These are phyloP conservation scores for Escovopsis sp. DNA, from an alignment of 2,329 filamentous ascomycete species.

Conservation along the genomic window DNA sequence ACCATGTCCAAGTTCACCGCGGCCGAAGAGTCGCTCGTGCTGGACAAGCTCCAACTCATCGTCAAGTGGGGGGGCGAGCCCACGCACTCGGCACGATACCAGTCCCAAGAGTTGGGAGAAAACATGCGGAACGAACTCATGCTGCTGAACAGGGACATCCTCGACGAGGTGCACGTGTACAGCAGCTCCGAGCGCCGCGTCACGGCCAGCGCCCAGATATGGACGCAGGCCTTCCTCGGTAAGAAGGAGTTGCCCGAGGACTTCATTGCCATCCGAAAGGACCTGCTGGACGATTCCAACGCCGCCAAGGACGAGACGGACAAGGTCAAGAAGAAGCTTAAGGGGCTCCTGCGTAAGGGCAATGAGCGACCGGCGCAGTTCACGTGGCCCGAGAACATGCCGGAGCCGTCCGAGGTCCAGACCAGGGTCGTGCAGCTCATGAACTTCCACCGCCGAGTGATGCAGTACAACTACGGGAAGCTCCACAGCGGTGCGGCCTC, in stretches of 20 bases:
- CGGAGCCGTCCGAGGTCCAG: conserved; percentile 87
- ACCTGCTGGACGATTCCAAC: conserved; percentile 92
- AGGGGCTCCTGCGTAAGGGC: conserved; percentile 81
- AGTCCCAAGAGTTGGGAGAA: conserved; percentile 84
- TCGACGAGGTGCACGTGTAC: conserved; percentile 88
- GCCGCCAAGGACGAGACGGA: conserved; percentile 99
- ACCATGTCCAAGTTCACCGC: conserved; percentile 91
- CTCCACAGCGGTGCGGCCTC: conserved; percentile 53
- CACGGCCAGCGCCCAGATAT: conserved; percentile 92
- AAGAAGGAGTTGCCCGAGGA: conserved; percentile 74
- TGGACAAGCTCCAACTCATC: conserved; percentile 93
- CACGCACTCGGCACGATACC: conserved; percentile 91
- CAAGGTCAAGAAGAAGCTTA: conserved; percentile 99
- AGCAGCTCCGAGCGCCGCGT: conserved; percentile 92
- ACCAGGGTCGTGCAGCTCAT: conserved; percentile 86
- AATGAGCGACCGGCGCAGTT: conserved; percentile 89
- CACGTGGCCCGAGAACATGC: conserved; percentile 92
- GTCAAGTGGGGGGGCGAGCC: conserved; percentile 99
- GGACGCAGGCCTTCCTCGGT: conserved; percentile 61
- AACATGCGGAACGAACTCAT: conserved; percentile 93
- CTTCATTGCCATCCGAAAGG: conserved; percentile 82
- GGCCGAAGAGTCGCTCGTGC: conserved; percentile 77
- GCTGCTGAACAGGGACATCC: conserved; percentile 78
- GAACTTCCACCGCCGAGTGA: conserved; percentile 91
- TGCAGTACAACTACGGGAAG: conserved; percentile 85